Evolutionary conservation across 495 filamentous ascomycete species (phyloP).

Genomic region (Hypoxylon perforatum): DNA sequence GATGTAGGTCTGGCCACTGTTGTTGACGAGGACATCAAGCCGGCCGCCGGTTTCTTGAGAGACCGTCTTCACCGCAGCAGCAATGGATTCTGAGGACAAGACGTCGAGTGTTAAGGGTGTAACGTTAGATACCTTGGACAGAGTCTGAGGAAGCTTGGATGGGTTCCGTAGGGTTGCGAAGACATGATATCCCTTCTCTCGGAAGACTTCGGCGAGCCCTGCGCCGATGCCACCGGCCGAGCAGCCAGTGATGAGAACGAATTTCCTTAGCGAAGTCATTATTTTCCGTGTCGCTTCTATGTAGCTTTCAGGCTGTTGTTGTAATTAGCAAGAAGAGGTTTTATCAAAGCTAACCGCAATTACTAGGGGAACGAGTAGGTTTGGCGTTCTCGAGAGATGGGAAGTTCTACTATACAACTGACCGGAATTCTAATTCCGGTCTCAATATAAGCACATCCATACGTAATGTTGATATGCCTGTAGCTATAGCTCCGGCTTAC

Average conservation of each 20-base stretch:
- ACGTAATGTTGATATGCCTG: no score
- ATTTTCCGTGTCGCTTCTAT: no score
- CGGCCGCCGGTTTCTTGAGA: constrained; percentile 42
- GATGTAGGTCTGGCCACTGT: constrained; percentile 57
- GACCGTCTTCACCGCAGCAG: constrained; percentile 41
- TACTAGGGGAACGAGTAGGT: no score
- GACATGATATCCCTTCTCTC: constrained; percentile 60
- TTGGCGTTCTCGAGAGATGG: no score
- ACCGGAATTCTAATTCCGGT: no score
- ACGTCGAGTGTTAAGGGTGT: constrained; percentile 62
- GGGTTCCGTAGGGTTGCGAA: constrained; percentile 68
- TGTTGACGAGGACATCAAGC: constrained; percentile 67
- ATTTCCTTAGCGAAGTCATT: no score
- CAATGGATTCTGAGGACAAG: constrained; percentile 52
- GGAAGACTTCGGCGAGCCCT: constrained; percentile 64
- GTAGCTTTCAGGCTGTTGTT: no score
- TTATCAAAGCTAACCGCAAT: no score
- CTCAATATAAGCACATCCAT: no score
- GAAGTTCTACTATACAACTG: no score
- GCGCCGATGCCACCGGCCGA: constrained; percentile 63
- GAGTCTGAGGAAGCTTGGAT: constrained; percentile 43
- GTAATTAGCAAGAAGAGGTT: no score
- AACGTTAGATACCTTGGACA: constrained; percentile 50
- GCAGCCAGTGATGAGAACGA: constrained; percentile 60
- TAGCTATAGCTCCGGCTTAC: no score